Base-by-base conservation (phyloP, 768 basidiomycete genomes). In the Lyophyllum decastes region DNA sequence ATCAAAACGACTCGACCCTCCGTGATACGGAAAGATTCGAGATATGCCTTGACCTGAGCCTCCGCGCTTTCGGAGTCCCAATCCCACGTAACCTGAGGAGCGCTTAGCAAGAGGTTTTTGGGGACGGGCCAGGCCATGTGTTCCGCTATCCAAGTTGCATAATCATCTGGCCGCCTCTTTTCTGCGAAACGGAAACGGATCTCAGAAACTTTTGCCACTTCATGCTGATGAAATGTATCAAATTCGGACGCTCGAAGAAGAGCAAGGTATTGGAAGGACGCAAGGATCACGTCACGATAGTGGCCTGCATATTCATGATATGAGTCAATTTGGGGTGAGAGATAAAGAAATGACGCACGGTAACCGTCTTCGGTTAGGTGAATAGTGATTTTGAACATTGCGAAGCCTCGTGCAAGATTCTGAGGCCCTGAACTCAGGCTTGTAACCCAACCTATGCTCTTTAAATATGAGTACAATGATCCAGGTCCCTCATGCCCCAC, bases 401-500 rank as follows among this genome's bases (percentile, higher is more conserved):
- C 90, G 68, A 98, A 94, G 0, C 94, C 93, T 60, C 92, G 82
- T 19, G 83, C 92, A 6, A 92, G 80, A 33, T 79, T 75, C 63
- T 90, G 88, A 2, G 83, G 79, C 1, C 90, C 93, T 44, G 86
- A 79, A 54, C 81, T 84, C 49, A 98, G 76, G 12, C 79, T 78
- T 26, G 88, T 93, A 35, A 90, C 81, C 94, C 94, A 96, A 2
- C 93, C 92, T 66, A 89, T 90, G 60, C 80, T 79, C 75, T 96
- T 98, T 55, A 99, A 79, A 69, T 94, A 94, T 0, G 94, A 92
- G 64, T 92, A 82, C 27, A 98, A 74, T 0, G 96, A 98, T 1
- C 96, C 96, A 34, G 89, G 86, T 1, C 95, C 95, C 73, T 98
- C 95, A 67, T 98, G 94, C 0, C 95, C 95, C 30, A 94, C 73